Conservation (phyloP, 2,329 filamentous ascomycete genomes). For the Fusarium buxicola region DNA sequence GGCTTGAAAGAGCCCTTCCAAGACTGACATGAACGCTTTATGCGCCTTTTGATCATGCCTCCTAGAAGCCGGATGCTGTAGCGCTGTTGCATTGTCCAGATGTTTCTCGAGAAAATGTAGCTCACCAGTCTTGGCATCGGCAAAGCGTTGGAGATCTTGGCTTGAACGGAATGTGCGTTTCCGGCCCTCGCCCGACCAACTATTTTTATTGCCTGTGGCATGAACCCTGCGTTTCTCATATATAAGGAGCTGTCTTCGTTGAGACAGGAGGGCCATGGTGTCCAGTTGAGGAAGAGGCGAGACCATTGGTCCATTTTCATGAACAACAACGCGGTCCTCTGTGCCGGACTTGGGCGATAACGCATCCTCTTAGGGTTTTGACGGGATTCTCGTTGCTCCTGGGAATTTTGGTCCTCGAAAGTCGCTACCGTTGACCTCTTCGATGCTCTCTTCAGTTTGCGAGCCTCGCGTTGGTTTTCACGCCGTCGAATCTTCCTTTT, state of each 20-base stretch:
- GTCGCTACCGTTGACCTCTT: neutral
- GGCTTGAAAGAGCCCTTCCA: neutral
- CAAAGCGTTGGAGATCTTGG: neutral
- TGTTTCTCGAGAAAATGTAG: neutral
- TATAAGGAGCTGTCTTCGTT: too few species aligned
- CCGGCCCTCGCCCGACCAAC: neutral
- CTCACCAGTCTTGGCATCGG: neutral
- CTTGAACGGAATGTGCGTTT: neutral
- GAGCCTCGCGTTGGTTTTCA: neutral
- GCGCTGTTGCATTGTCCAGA: neutral
- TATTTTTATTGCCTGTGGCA: neutral
- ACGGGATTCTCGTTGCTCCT: too few species aligned
- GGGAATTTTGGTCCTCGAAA: too few species aligned
- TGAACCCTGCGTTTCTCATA: neutral
- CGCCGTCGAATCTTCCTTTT: neutral
- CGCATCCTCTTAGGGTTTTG: neutral
- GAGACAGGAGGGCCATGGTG: neutral
- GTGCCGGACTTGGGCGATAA: neutral
- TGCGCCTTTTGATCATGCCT: neutral
- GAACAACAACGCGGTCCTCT: neutral
- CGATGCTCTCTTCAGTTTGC: neutral
- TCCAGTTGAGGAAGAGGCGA: neutral
- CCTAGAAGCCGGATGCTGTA: neutral
- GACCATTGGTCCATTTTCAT: neutral
- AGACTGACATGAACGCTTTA: neutral